Conservation (phyloP, 1,139 yeast genomes). For the Candida neerlandica region DNA sequence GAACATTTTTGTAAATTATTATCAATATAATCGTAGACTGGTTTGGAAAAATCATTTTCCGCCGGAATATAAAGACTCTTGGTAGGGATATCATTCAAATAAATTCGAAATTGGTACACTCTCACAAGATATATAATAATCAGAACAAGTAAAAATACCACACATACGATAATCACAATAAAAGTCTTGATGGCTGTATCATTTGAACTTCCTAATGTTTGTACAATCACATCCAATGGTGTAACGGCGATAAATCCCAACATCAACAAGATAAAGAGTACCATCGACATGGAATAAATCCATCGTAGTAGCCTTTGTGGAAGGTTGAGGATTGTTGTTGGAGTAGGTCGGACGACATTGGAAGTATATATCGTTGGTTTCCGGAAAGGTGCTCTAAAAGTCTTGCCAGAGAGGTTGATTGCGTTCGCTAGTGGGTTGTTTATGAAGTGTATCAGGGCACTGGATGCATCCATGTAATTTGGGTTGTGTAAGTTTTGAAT, state of each 20-base stretch:
- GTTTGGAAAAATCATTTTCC: constrained; percentile 61
- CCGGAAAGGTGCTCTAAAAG: constrained; percentile 5
- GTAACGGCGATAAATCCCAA: constrained; percentile 65
- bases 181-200: constrained; percentile 68
- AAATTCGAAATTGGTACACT: constrained; percentile 57
- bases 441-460: neutral
- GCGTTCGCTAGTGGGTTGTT: constrained; percentile 2
- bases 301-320: constrained; percentile 47
- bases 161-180: constrained; percentile 75
- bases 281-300: constrained; percentile 59
- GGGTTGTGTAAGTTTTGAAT: neutral
- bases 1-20: constrained; percentile 47
- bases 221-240: constrained; percentile 75
- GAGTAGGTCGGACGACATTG: constrained; percentile 6
- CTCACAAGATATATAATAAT: constrained; percentile 53
- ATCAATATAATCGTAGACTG: constrained; percentile 39
- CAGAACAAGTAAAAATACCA: constrained; percentile 54
- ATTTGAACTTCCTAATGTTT: constrained; percentile 52
- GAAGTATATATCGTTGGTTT: constrained; percentile 11
- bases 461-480: neutral
- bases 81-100: constrained; percentile 75
- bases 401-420: neutral
- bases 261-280: constrained; percentile 51
- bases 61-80: constrained; percentile 66
- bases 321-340: constrained; percentile 21